These are phyloP conservation scores for Ogataea angusta DNA, from an alignment of 805 yeast species.

Conservation along the genomic window DNA sequence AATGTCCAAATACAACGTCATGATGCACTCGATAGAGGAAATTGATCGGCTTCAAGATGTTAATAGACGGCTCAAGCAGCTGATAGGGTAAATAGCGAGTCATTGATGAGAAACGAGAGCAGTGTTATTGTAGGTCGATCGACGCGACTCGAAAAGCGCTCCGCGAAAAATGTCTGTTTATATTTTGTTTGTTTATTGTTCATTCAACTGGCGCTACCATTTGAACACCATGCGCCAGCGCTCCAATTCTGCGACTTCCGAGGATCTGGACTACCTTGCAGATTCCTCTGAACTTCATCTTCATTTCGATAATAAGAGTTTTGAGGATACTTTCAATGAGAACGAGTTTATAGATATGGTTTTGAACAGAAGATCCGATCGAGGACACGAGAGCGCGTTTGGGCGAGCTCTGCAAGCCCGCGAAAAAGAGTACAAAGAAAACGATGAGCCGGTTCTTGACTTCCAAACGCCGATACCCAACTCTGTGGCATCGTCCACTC, in stretches of 20 bases:
- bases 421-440: background rate
- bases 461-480: constrained; percentile 13
- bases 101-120: background rate
- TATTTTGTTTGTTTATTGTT: constrained; percentile 6
- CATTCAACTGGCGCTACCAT: constrained; percentile 3
- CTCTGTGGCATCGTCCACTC: constrained; percentile 17
- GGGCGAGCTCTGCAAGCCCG: constrained; percentile 1
- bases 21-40: constrained; percentile 31
- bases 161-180: constrained; percentile 1
- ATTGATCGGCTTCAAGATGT: constrained; percentile 24
- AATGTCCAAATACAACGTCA: constrained; percentile 27
- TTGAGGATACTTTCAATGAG: constrained; percentile 3
- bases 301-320: constrained; percentile 6
- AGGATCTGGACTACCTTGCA: constrained; percentile 11
- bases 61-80: constrained; percentile 17
- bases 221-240: constrained; percentile 6
- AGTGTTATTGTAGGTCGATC: background rate
- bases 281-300: constrained; percentile 12
- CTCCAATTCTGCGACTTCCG: constrained; percentile 8
- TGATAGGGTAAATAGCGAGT: constrained; percentile 6
- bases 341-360: constrained; percentile 5
- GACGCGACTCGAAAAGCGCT: constrained; percentile 3
- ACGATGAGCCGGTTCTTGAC: constrained; percentile 1
- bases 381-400: constrained; percentile 7
- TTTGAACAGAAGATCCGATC: constrained; percentile 1